Conservation (phyloP, 495 filamentous ascomycete species). For the Hypoxylon trugodes region DNA sequence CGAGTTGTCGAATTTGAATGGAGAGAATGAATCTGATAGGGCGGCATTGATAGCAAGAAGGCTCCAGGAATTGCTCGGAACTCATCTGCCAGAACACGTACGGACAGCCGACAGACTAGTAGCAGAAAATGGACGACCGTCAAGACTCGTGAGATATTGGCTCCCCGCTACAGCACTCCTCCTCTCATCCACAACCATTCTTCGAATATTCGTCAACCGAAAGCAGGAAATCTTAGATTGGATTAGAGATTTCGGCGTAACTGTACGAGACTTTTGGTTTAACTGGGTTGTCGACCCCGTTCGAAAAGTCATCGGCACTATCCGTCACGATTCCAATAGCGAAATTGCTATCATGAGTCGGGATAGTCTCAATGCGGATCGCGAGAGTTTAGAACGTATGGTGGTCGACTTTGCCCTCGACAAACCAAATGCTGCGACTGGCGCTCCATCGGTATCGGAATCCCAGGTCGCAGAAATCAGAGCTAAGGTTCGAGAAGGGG, state of each 20-base stretch:
- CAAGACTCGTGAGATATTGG: slow-evolving; percentile 86
- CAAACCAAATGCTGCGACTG: slow-evolving; percentile 64
- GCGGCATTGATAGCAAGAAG: slow-evolving; percentile 70
- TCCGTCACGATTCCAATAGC: slow-evolving; percentile 86
- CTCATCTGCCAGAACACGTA: slow-evolving; percentile 66
- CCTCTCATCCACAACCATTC: slow-evolving; percentile 79
- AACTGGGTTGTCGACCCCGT: slow-evolving; percentile 94
- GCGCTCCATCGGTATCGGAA: slow-evolving; percentile 56
- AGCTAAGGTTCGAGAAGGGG: slow-evolving; percentile 83
- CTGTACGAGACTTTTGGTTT: slow-evolving; percentile 85
- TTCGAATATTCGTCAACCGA: slow-evolving; percentile 75
- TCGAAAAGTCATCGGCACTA: slow-evolving; percentile 85
- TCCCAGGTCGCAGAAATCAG: slow-evolving; percentile 73
- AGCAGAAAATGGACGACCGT: slow-evolving; percentile 74
- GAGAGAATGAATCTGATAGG: slow-evolving; percentile 47
- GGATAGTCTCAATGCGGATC: slow-evolving; percentile 85
- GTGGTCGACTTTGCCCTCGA: slow-evolving; percentile 93
- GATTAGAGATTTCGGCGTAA: slow-evolving; percentile 77
- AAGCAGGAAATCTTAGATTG: slow-evolving; percentile 77
- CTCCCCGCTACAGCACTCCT: slow-evolving; percentile 72
- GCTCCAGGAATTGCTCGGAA: slow-evolving; percentile 71
- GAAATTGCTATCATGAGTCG: slow-evolving; percentile 97
- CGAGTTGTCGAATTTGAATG: slow-evolving; percentile 55
- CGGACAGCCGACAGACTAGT: slow-evolving; percentile 58
- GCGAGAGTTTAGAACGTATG: slow-evolving; percentile 94